These are phyloP conservation scores for Botryotinia globosa DNA, from an alignment of 2,329 filamentous ascomycete genomes.

Conservation along the genomic window DNA sequence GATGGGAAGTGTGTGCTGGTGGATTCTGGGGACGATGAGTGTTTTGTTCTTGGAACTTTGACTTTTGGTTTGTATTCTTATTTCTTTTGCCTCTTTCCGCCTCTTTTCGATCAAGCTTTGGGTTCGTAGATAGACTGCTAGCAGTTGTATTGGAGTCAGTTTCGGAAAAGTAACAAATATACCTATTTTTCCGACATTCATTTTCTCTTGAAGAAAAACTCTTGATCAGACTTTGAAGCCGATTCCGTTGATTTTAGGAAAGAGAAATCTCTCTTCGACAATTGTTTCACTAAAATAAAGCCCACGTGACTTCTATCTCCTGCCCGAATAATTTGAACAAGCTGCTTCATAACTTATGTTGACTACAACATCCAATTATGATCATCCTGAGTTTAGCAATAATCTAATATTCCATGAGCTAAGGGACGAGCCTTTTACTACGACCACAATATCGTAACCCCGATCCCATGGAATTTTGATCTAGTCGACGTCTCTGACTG, in stretches of 20 bases:
- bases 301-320: neutral
- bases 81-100: neutral
- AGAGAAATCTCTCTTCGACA: neutral
- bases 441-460: neutral
- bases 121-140: neutral
- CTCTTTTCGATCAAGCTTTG: neutral
- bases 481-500: neutral
- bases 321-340: neutral
- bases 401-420: no score
- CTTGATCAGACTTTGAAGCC: neutral
- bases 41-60: neutral
- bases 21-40: neutral
- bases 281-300: neutral
- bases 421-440: no score
- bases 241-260: fast-evolving
- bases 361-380: neutral
- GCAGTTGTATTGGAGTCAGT: neutral
- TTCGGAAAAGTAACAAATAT: neutral
- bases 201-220: fast-evolving
- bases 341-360: neutral
- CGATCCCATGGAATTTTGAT: neutral
- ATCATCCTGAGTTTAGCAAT: no score
- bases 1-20: neutral
- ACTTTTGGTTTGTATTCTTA: neutral
- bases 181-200: neutral